Conservation (phyloP, 192 early-diverging fungal genomes). For the Coemansia sp. region DNA sequence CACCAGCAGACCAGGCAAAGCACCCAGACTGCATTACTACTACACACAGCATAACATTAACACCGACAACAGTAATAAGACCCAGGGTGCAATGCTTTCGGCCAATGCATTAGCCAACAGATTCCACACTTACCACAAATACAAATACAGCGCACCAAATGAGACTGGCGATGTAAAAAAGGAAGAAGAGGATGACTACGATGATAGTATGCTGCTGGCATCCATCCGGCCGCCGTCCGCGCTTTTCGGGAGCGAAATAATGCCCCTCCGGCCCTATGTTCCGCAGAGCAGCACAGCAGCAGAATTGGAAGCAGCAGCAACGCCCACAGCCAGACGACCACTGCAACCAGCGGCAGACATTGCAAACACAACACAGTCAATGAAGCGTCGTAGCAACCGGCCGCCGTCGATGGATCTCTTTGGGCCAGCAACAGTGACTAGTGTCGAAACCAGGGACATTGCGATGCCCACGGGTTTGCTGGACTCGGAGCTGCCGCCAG, state of each 20-base stretch:
- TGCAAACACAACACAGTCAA: background rate
- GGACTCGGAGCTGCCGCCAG: slow-evolving; percentile 45
- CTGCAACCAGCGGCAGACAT: background rate
- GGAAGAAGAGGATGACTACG: background rate
- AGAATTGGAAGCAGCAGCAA: background rate
- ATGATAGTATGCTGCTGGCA: slow-evolving; percentile 16
- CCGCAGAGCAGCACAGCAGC: background rate
- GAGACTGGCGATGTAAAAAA: background rate
- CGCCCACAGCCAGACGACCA: background rate
- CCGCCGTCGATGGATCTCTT: slow-evolving; percentile 5
- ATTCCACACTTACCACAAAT: background rate
- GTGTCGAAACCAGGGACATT: background rate
- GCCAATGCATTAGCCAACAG: slow-evolving; percentile 1
- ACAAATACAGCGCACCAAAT: background rate
- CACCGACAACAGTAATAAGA: too few relatives aligned
- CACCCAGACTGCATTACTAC: background rate
- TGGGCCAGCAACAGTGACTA: background rate
- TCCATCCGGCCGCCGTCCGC: slow-evolving; percentile 33
- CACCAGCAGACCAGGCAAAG: background rate
- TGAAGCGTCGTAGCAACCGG: background rate
- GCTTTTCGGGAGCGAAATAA: slow-evolving; percentile 13
- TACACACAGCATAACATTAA: background rate
- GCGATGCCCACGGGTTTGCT: slow-evolving; percentile 11
- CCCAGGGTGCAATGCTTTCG: background rate
- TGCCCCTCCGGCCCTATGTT: background rate